phyloP scores from a whole-genome alignment of 495 filamentous ascomycete genomes.

The Penicillium pulvis region DNA sequence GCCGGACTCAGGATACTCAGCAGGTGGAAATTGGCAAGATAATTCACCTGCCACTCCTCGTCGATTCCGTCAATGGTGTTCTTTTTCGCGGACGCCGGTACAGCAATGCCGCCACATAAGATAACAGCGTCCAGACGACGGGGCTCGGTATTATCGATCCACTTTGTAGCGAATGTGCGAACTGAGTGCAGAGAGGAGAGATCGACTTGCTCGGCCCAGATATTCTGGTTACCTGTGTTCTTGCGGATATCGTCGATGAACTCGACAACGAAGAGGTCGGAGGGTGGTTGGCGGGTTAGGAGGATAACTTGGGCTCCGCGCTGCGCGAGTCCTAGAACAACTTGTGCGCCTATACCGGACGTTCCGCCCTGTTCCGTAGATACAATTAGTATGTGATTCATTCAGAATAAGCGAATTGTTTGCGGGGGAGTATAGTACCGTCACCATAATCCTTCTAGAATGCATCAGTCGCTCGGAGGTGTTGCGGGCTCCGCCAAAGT shows the following conservation, averaged over 20 bases:
- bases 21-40: constrained; percentile 92
- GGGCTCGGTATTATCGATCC: constrained; percentile 93
- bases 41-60: constrained; percentile 90
- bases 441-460: constrained; percentile 89
- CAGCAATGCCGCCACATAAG: constrained; percentile 70
- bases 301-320: constrained; percentile 92
- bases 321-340: constrained; percentile 70
- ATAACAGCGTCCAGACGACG: constrained; percentile 93
- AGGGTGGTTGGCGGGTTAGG: constrained; percentile 76
- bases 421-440: constrained; percentile 48
- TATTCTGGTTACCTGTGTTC: constrained; percentile 79
- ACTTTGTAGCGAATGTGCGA: constrained; percentile 94
- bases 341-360: constrained; percentile 83
- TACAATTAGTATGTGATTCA: constrained; percentile 5
- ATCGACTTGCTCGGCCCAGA: constrained; percentile 95
- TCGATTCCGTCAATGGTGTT: constrained; percentile 80
- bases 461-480: constrained; percentile 84
- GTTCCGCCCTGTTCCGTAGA: constrained; percentile 72
- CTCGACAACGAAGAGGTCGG: constrained; percentile 87
- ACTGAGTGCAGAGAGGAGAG: constrained; percentile 84
- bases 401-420: background rate
- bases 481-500: constrained; percentile 74
- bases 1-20: constrained; percentile 87
- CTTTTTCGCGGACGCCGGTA: constrained; percentile 58
- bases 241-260: constrained; percentile 86